Percentiles rank a stretch among this genome's conserved stretches.
phyloP scores from a whole-genome alignment of 2,329 filamentous ascomycete species.

The Fusarium tjaetaba region DNA sequence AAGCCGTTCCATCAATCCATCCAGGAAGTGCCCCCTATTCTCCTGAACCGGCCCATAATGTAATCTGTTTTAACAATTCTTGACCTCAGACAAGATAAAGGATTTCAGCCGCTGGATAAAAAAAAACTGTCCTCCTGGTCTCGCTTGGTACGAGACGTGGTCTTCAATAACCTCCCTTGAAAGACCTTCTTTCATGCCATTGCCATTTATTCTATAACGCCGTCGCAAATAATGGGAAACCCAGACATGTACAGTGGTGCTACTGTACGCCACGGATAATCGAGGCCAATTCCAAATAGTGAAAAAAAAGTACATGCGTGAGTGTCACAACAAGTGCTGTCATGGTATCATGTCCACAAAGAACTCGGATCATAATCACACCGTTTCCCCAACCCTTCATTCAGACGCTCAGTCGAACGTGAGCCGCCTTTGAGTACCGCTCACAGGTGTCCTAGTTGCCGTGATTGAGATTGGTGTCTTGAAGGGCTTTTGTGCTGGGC shows the following conservation, averaged over 20 bases:
- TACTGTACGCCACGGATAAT: constrained; percentile 33
- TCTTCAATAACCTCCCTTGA: constrained; percentile 17
- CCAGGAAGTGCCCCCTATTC: constrained; percentile 25
- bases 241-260: constrained; percentile 20
- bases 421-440: constrained; percentile 76
- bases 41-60: constrained; percentile 21
- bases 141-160: constrained; percentile 1
- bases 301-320: constrained; percentile 20
- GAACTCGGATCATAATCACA: constrained; percentile 29
- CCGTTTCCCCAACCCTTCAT: neutral
- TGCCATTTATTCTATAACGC: constrained; percentile 43
- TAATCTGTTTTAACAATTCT: constrained; percentile 23
- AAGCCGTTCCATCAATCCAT: constrained; percentile 29
- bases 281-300: constrained; percentile 27
- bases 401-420: constrained; percentile 78
- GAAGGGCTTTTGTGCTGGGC: constrained; percentile 90
- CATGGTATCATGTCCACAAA: constrained; percentile 52
- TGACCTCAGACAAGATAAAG: constrained; percentile 31
- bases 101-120: constrained; percentile 7
- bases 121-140: constrained; percentile 19
- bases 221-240: constrained; percentile 34
- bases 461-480: constrained; percentile 75
- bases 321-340: constrained; percentile 44
- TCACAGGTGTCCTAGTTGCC: constrained; percentile 65
- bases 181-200: constrained; percentile 31